Conservation (phyloP, 2,329 filamentous ascomycete species). For the Botrytis pseudocinerea region DNA sequence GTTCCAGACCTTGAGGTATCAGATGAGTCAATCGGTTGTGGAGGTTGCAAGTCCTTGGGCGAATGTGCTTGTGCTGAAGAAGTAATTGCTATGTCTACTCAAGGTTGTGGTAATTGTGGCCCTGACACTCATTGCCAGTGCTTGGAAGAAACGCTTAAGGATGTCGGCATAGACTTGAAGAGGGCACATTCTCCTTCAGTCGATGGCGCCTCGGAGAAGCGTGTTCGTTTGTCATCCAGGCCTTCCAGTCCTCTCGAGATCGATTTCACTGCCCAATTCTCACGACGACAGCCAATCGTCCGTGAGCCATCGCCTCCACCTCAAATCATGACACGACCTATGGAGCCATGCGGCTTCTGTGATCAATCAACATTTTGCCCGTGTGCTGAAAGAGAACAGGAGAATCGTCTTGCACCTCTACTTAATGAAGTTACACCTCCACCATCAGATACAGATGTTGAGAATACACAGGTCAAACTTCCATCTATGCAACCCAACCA, state of each 20-base stretch:
- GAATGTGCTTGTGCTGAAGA: conserved; percentile 61
- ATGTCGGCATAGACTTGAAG: conserved; percentile 33
- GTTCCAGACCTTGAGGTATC: conserved; percentile 32
- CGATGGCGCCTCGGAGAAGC: conserved; percentile 50
- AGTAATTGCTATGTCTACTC: conserved; percentile 52
- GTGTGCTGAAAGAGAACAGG: conserved; percentile 54
- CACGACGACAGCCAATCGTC: conserved; percentile 37
- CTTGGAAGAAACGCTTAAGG: conserved; percentile 47
- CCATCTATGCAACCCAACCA: conserved; percentile 46
- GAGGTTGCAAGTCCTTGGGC: conserved; percentile 54
- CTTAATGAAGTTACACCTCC: conserved; percentile 53
- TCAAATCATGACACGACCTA: conserved; percentile 42
- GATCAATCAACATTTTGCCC: conserved; percentile 79
- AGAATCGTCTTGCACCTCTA: conserved; percentile 46
- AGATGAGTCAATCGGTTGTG: conserved; percentile 48
- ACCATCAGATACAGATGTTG: conserved; percentile 54
- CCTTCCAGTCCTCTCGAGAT: conserved; percentile 58
- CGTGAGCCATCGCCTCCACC: conserved; percentile 22
- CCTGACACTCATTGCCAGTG: conserved; percentile 63
- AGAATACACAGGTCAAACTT: conserved; percentile 61
- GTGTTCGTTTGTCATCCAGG: conserved; percentile 53
- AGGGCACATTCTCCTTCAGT: conserved; percentile 38
- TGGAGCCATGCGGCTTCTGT: conserved; percentile 80
- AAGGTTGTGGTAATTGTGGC: conserved; percentile 67
- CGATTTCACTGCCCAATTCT: conserved; percentile 70